Percentiles rank a stretch among this genome's conserved stretches.
These are phyloP conservation scores for Paralagenidium karlingii DNA, from an alignment of 352 stramenopile species.

Conservation along the genomic window DNA sequence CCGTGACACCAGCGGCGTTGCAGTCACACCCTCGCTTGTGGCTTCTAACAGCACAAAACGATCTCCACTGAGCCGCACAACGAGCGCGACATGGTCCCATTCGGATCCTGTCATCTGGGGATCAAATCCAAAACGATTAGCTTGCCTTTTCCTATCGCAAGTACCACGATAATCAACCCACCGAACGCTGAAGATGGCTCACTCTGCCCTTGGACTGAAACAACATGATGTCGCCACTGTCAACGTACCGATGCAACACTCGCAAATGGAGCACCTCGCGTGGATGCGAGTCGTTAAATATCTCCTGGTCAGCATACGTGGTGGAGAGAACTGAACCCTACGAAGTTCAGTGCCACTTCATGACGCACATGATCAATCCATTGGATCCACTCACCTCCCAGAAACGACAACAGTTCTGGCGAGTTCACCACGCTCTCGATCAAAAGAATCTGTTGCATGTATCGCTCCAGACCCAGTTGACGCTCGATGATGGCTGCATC, in stretches of 20 bases:
- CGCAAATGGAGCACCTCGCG: constrained; percentile 45
- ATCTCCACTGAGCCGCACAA: constrained; percentile 12
- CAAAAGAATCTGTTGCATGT: constrained; percentile 27
- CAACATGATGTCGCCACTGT: constrained; percentile 34
- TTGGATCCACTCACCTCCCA: constrained; percentile 20
- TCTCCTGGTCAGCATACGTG: constrained; percentile 15
- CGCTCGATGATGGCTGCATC: constrained; percentile 23
- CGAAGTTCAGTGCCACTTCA: no score
- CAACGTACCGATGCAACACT: constrained; percentile 36
- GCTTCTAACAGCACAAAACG: constrained; percentile 39
- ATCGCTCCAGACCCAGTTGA: constrained; percentile 22
- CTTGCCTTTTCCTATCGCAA: no score
- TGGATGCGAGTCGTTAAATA: constrained; percentile 11
- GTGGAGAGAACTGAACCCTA: constrained; percentile 24
- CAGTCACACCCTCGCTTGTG: constrained; percentile 46
- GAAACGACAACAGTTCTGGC: constrained; percentile 32
- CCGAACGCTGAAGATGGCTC: constrained; percentile 32
- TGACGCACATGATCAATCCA: no score
- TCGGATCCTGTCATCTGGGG: constrained; percentile 34
- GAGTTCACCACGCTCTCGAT: constrained; percentile 22
- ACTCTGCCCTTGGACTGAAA: constrained; percentile 35
- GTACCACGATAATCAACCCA: constrained; percentile 5
- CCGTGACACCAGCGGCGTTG: constrained; percentile 27
- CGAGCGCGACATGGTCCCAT: constrained; percentile 51
- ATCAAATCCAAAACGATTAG: not conserved